Evolutionary conservation across 1,139 yeast species (phyloP).

Genomic region (Candida pseudocylindracea): DNA sequence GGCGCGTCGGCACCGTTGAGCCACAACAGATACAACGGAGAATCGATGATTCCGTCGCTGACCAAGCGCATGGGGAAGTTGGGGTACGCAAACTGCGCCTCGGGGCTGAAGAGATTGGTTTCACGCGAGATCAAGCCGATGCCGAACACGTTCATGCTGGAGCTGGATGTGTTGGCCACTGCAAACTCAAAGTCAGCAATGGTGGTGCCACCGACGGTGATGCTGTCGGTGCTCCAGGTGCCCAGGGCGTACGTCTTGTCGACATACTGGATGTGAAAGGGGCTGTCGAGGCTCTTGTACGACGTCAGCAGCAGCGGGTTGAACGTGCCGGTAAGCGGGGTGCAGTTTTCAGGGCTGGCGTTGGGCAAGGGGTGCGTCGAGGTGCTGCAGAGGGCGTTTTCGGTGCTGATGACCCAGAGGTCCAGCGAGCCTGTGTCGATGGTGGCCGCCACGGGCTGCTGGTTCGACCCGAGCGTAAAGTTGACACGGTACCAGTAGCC

Average conservation of each 20-base stretch:
- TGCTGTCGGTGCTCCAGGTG: not conserved
- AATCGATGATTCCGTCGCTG: not conserved
- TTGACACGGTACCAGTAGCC: not conserved
- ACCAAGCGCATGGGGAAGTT: not conserved
- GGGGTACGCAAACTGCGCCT: not conserved
- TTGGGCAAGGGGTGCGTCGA: too few species aligned
- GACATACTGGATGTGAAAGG: not conserved
- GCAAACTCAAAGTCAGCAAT: not conserved
- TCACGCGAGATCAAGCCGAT: not conserved
- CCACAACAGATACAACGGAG: not conserved
- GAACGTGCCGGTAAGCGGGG: not conserved
- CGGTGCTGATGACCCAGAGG: not conserved
- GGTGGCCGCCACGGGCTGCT: not conserved
- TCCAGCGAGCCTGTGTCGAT: slow-evolving; percentile 1
- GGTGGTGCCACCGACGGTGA: not conserved
- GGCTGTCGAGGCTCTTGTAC: not conserved
- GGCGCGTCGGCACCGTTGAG: not conserved
- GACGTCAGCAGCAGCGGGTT: not conserved
- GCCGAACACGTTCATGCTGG: not conserved
- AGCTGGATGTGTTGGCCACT: not conserved
- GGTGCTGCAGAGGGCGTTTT: too few species aligned
- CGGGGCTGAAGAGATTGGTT: not conserved
- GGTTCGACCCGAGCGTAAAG: not conserved
- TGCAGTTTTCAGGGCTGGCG: too few species aligned
- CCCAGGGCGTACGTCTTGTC: not conserved